These are phyloP conservation scores for Wickerhamomyces rabaulensis DNA, from an alignment of 805 yeast species.

Conservation along the genomic window DNA sequence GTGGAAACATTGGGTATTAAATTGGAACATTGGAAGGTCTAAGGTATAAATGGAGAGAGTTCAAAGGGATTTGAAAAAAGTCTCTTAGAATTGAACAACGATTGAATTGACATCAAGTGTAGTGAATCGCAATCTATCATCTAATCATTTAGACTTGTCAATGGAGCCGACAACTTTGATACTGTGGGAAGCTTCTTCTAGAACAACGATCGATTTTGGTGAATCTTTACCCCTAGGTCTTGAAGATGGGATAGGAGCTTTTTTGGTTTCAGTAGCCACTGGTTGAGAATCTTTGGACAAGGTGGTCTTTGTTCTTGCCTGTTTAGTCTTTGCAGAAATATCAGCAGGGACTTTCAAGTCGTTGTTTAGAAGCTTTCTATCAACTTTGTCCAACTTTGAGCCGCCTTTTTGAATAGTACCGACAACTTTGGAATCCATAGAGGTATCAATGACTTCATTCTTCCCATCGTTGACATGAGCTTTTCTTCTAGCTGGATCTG, in stretches of 20 bases:
- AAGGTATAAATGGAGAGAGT: not conserved
- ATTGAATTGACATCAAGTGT: not conserved
- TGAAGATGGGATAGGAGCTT: not conserved
- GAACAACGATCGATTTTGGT: constrained; percentile 8
- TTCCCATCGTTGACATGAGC: constrained; percentile 1
- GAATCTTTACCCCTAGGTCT: not conserved
- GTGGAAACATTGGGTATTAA: not conserved
- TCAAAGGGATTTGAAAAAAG: not conserved
- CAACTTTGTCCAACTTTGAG: not conserved
- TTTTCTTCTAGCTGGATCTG: not conserved
- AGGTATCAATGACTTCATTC: constrained; percentile 9
- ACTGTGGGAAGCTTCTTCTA: constrained; percentile 6
- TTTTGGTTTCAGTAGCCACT: not conserved
- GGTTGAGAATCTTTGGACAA: not conserved
- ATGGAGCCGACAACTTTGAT: constrained; percentile 15
- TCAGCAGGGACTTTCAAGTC: not conserved
- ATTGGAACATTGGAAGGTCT: not conserved
- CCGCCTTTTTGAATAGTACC: constrained; percentile 8
- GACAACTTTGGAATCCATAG: constrained; percentile 14
- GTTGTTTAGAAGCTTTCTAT: not conserved
- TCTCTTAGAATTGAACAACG: not conserved
- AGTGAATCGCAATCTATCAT: not conserved
- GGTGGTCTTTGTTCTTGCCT: not conserved
- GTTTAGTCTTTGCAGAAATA: not conserved
- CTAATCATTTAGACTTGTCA: constrained; percentile 7